A percentile compares a stretch with the other conserved stretches of the same genome.
Evolutionary conservation across 2,329 filamentous ascomycete genomes (phyloP).

Genomic region (Aspergillus hortae): DNA sequence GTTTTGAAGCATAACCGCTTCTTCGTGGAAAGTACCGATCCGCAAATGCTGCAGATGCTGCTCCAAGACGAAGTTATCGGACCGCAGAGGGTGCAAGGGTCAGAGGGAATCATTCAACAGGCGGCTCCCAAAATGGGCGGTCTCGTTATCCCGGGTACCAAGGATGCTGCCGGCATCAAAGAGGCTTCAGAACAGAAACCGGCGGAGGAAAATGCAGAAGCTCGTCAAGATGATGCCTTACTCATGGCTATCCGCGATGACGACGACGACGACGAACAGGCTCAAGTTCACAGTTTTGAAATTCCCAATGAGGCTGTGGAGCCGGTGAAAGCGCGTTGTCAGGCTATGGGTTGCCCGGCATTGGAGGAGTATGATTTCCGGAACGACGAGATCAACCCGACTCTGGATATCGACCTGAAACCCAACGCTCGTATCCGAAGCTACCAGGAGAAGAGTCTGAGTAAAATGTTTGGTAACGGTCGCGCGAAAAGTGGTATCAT

Average conservation of each 20-base stretch:
- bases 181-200: slow-evolving; percentile 55
- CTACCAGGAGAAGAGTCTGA: slow-evolving; percentile 96
- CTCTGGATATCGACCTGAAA: slow-evolving; percentile 87
- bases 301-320: slow-evolving; percentile 81
- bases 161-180: slow-evolving; percentile 82
- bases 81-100: slow-evolving; percentile 69
- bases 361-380: slow-evolving; percentile 97
- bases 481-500: slow-evolving; percentile 97
- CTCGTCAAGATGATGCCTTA: slow-evolving; percentile 59
- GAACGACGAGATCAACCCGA: slow-evolving; percentile 84
- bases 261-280: slow-evolving; percentile 78
- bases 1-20: slow-evolving; percentile 93
- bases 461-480: slow-evolving; percentile 99
- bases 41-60: slow-evolving; percentile 79
- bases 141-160: slow-evolving; percentile 90
- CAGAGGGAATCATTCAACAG: slow-evolving; percentile 70
- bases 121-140: slow-evolving; percentile 82
- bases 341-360: slow-evolving; percentile 80
- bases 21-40: slow-evolving; percentile 88
- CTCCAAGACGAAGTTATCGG: slow-evolving; percentile 81
- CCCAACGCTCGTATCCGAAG: slow-evolving; percentile 84
- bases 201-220: slow-evolving; percentile 37
- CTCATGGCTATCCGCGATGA: slow-evolving; percentile 67
- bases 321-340: slow-evolving; percentile 81
- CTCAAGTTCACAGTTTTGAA: slow-evolving; percentile 89